Evolutionary conservation across 768 basidiomycete genomes (phyloP).

Genomic region (Dentipellis sp.): DNA sequence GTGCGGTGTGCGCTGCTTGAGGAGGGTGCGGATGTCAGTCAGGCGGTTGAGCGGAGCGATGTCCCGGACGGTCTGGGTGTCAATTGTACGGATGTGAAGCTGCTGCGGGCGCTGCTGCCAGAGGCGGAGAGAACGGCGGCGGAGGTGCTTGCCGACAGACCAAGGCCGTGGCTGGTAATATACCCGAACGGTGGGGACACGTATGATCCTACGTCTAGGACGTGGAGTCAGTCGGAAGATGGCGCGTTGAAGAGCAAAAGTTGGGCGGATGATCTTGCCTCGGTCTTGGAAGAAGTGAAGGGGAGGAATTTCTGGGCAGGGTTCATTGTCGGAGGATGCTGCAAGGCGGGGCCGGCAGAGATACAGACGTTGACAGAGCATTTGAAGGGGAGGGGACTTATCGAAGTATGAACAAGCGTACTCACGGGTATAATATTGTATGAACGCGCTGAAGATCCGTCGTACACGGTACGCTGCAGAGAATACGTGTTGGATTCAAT

Average conservation of each 20-base stretch:
- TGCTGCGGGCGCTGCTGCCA: slow-evolving; percentile 30
- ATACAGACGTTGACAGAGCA: slow-evolving; percentile 23
- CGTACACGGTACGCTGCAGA: too few relatives aligned
- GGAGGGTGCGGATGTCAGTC: slow-evolving; percentile 10
- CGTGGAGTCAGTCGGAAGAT: slow-evolving; percentile 27
- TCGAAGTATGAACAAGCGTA: neutral
- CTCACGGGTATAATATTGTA: too few relatives aligned
- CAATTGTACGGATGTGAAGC: slow-evolving; percentile 55
- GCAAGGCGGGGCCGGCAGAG: slow-evolving; percentile 47
- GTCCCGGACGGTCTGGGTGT: slow-evolving; percentile 56
- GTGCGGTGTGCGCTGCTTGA: slow-evolving; percentile 30
- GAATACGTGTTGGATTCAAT: too few relatives aligned
- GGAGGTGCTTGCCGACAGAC: slow-evolving; percentile 4
- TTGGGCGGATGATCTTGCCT: slow-evolving; percentile 29
- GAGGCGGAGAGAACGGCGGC: slow-evolving; percentile 24
- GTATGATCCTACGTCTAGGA: slow-evolving; percentile 37
- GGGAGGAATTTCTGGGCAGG: slow-evolving; percentile 32
- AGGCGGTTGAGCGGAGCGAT: slow-evolving; percentile 3
- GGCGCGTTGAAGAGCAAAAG: slow-evolving; percentile 12
- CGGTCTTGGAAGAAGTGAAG: slow-evolving; percentile 16
- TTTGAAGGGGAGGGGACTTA: neutral
- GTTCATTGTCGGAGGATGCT: slow-evolving; percentile 62
- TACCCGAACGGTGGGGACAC: slow-evolving; percentile 64
- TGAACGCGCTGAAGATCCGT: too few relatives aligned
- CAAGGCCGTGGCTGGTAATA: slow-evolving; percentile 47